A percentile compares a stretch with the other conserved stretches of the same genome.
Evolutionary conservation across 805 yeast species (phyloP).

Genomic region (Nakazawaea sp.): DNA sequence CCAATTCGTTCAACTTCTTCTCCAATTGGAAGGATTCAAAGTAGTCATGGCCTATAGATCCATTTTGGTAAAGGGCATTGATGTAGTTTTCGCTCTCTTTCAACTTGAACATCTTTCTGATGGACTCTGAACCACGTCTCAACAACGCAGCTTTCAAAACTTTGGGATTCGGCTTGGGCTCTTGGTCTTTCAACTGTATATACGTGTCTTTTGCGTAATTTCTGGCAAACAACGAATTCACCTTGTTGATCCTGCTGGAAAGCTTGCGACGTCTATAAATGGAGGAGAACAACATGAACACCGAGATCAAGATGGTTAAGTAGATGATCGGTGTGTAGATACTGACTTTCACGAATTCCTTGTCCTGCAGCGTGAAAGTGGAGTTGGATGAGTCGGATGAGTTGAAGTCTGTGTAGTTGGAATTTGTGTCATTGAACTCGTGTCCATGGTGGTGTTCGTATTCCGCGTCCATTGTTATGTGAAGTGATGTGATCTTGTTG

Average conservation of each 20-base stretch:
- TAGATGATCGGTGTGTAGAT: conserved; percentile 72
- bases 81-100: conserved; percentile 72
- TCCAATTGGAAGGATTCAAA: conserved; percentile 76
- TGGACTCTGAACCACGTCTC: conserved; percentile 78
- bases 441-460: background rate
- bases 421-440: conserved; percentile 6
- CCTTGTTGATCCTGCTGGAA: conserved; percentile 31
- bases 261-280: conserved; percentile 55
- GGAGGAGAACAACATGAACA: conserved; percentile 63
- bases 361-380: background rate
- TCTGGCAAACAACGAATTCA: conserved; percentile 69
- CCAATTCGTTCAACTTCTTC: conserved; percentile 72
- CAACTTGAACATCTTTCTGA: conserved; percentile 75
- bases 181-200: conserved; percentile 44
- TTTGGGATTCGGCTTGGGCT: conserved; percentile 66
- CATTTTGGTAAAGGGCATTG: conserved; percentile 71
- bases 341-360: conserved; percentile 31
- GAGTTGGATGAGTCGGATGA: background rate
- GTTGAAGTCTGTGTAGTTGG: background rate
- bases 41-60: conserved; percentile 86
- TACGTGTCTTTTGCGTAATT: conserved; percentile 63
- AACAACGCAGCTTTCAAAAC: conserved; percentile 63
- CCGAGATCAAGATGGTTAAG: conserved; percentile 58
- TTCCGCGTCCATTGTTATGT: background rate
- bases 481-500: too few relatives aligned